Evolutionary conservation across 2,329 filamentous ascomycete species (phyloP), one percentile per base, ranked within the genome.

Genomic region (Mycosphaerella arachidis): DNA sequence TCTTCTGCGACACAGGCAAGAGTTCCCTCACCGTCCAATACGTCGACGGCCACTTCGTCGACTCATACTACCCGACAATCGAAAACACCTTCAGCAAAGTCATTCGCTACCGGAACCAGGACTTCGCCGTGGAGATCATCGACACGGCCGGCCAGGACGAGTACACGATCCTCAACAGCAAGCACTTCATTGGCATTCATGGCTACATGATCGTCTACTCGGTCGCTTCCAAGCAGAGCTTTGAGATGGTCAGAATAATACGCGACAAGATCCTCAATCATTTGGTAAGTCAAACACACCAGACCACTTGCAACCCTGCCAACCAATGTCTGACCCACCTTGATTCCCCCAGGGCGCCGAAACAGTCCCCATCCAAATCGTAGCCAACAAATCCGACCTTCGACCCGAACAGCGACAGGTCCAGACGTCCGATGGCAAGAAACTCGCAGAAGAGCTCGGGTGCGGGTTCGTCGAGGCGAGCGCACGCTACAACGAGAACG

Each of bases 201-300:
- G 94, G 94, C 59, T 99, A 97, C 77, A 92, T 99, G 84, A 88
- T 99, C 62, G 93, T 97, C 53, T 99, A 99, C 78, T 96, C 92
- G n/a, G 92, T 99, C 53, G 90, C 90, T 24, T 96, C 91, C 52
- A 87, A 91, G 71, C 90, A 94, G 69, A 96, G 92, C 9, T 97
- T 97, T 72, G 94, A 99, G 75, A 99, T 97, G 93, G 89, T 96
- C 54, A 86, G 90, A 71, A 91, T 97, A 61, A 96, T 99, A 67
- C 84, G 92, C 29, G 93, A 97, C 75, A 99, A 97, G 83, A 97
- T 99, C 64, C 81, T 99, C 60, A 96, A 96, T 75, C 93, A 97
- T 74, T 79, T 97, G 65, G 93, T 96, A 79, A 73, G 86, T 60
- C 6, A 40, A 20, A 52, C 13, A n/a, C 24, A 30, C n/a, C 16